A percentile compares a stretch with the other conserved stretches of the same genome.
Evolutionary conservation across 768 basidiomycete species (phyloP).

Genomic region (Amanita muscaria): DNA sequence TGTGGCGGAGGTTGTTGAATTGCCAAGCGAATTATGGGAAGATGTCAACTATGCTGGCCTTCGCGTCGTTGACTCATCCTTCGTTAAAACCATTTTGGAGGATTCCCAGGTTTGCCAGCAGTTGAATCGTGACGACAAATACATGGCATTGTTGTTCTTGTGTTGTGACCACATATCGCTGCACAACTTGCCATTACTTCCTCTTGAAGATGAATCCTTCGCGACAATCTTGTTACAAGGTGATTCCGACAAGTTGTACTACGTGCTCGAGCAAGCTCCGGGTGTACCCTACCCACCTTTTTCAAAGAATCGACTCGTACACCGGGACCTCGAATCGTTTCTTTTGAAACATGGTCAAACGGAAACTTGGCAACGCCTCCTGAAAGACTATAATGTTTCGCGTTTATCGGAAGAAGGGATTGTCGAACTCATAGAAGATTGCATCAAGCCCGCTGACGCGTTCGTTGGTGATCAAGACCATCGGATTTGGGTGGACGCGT

Average conservation of each 20-base stretch:
- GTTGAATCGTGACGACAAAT: slow-evolving; percentile 15
- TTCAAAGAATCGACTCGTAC: slow-evolving; percentile 18
- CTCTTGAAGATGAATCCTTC: slow-evolving; percentile 26
- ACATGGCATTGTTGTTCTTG: slow-evolving; percentile 21
- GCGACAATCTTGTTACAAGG: slow-evolving; percentile 16
- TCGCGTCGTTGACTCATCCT: slow-evolving; percentile 16
- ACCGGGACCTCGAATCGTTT: too few species aligned
- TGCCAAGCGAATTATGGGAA: slow-evolving; percentile 15
- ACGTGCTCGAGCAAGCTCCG: slow-evolving; percentile 18
- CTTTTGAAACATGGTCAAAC: too few species aligned
- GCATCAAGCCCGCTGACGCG: slow-evolving; percentile 3
- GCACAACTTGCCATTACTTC: slow-evolving; percentile 25
- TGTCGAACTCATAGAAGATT: slow-evolving; percentile 11
- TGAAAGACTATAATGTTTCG: slow-evolving; percentile 20
- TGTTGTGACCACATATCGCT: slow-evolving; percentile 20
- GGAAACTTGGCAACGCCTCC: slow-evolving; percentile 8
- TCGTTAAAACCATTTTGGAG: slow-evolving; percentile 16
- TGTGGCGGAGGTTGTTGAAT: slow-evolving; percentile 14
- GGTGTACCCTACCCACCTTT: slow-evolving; percentile 16
- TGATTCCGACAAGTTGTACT: slow-evolving; percentile 14
- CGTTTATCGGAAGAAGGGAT: slow-evolving; percentile 13
- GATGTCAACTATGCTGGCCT: slow-evolving; percentile 15
- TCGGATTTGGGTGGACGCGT: neutral
- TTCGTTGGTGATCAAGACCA: neutral
- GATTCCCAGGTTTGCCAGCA: slow-evolving; percentile 7